These are phyloP conservation scores for Salix exigua DNA, from an alignment of 345 rosid genomes.

Conservation along the genomic window DNA sequence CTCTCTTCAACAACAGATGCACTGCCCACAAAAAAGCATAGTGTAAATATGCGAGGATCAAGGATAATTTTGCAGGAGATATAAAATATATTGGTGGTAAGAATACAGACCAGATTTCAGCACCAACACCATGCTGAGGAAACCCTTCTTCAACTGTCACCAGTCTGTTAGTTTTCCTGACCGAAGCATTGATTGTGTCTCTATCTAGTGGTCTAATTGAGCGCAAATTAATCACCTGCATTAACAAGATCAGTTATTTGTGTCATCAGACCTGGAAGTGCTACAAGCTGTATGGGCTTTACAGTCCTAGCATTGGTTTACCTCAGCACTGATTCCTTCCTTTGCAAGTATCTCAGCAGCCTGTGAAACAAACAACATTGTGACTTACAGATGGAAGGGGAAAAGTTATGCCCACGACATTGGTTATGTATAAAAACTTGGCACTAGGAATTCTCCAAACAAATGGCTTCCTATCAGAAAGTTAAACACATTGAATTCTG, in stretches of 20 bases:
- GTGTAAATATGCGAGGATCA: not conserved
- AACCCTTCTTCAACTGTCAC: conserved; percentile 95
- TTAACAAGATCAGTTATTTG: not conserved
- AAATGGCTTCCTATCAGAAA: not conserved
- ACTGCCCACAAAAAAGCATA: conserved; percentile 33
- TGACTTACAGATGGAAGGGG: not conserved
- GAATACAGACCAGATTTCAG: conserved; percentile 71
- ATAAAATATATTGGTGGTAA: conserved; percentile 1
- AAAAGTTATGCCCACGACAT: not conserved
- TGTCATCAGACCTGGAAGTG: not conserved
- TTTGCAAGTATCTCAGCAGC: conserved; percentile 83
- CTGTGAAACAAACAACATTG: conserved; percentile 30
- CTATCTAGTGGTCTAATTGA: conserved; percentile 87
- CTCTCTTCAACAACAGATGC: conserved; percentile 77
- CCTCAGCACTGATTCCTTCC: conserved; percentile 91
- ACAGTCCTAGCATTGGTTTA: conserved; percentile 21
- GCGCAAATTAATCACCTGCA: conserved; percentile 79
- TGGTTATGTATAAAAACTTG: not conserved
- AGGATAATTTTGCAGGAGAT: not conserved
- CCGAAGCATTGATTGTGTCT: conserved; percentile 76
- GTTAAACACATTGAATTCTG: not conserved
- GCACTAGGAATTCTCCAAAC: not conserved
- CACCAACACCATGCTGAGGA: conserved; percentile 93
- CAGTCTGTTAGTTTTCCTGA: conserved; percentile 89
- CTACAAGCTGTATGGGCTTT: not conserved